Evolutionary conservation across 108 stramenopile species (phyloP), one percentile per base, ranked within the genome.

Genomic region (Stephanodiscus triporus): DNA sequence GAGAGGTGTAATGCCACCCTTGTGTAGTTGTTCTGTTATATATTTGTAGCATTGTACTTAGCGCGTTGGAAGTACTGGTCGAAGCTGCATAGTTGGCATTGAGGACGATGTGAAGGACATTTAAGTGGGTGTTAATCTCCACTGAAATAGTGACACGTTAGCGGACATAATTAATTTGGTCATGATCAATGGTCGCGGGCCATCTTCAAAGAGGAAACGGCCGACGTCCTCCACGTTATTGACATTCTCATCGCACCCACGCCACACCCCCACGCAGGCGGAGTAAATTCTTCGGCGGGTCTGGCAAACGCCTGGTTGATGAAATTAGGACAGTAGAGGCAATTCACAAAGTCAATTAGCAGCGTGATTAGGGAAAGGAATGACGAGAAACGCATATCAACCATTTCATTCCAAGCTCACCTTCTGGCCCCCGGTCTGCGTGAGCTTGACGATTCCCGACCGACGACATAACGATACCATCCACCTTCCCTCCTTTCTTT

Each of bases 241-340:
- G 26, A 9, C 36, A 7, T 27, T 19, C 30, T 60, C 30, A 2
- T 60, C 2, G 59, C 30, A 7, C 10, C 59, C 16, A 34, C 59
- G 14, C 36, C 60, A 38, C 60, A 61, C 29, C 34, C 8, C 60
- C 60, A 61, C 8, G 60, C 60, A 9, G 60, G 60, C 16, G 60
- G 60, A 0, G 9, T 36, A 4, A 61, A 61, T 9, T 37, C 36
- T 20, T 61, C 60, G 0, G 60, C 36, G 9, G 17, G 19, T 8
- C 0, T 2, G 2, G 36, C 60, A 14, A 9, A 36, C 29, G 60
- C 60, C 43, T 45, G 43, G 0, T 45, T 45, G 14, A 45, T 14
- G 43, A 3, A 45, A 14, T 17, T 9, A 9, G 43, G 16, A 17
- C 16, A 14, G 11, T 40, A 9, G 40, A 40, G 40, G 40, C 11